phyloP scores from a whole-genome alignment of 371 early-diverging fungal genomes.

The Nematocida sp. region DNA sequence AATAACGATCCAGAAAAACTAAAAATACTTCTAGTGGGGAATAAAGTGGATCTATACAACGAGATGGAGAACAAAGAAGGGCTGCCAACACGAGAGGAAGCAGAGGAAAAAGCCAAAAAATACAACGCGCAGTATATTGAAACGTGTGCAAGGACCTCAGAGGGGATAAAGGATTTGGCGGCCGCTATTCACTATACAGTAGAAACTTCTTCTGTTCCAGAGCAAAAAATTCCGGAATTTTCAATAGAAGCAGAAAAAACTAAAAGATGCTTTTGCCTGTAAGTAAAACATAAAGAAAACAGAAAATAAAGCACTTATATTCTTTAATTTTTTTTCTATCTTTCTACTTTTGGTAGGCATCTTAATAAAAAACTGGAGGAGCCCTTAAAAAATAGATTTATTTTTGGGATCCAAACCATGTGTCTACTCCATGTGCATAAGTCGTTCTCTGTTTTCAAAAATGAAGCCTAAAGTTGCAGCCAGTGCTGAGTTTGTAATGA shows the following conservation, averaged over 20 bases:
- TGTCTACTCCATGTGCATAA: neutral
- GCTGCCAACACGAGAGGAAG: conserved; percentile 31
- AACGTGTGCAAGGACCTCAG: conserved; percentile 62
- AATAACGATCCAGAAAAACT: conserved; percentile 78
- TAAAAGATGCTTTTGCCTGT: conserved; percentile 47
- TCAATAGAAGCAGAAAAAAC: conserved; percentile 21
- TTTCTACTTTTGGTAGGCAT: no score
- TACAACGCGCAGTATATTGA: conserved; percentile 59
- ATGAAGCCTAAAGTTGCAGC: conserved; percentile 9
- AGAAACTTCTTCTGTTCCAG: conserved; percentile 40
- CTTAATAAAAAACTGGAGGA: no score
- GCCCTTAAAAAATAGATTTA: no score
- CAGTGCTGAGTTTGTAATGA: conserved; percentile 11
- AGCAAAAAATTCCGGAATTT: conserved; percentile 33
- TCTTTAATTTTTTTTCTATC: no score
- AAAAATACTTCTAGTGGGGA: conserved; percentile 93
- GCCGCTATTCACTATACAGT: conserved; percentile 57
- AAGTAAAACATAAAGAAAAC: neutral
- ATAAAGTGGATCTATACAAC: conserved; percentile 89
- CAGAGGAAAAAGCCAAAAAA: conserved; percentile 55
- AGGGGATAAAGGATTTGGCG: conserved; percentile 60
- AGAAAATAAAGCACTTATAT: no score
- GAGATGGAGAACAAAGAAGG: conserved; percentile 65
- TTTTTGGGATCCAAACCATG: neutral
- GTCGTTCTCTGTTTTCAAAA: neutral